phyloP scores from a whole-genome alignment of 441 rosid genomes.

The Geranium incanum region DNA sequence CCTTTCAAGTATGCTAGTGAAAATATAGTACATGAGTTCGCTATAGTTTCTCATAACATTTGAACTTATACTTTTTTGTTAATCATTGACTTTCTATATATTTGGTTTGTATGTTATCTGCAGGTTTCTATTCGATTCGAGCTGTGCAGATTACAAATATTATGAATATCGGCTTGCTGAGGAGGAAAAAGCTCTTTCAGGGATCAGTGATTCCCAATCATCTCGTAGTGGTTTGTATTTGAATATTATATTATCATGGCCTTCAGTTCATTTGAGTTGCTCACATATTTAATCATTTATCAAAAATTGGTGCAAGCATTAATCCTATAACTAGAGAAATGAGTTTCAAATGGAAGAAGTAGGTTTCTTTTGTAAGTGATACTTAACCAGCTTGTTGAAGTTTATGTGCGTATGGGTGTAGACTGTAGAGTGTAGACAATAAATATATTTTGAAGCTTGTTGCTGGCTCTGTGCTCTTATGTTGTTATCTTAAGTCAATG shows the following conservation, averaged over 20 bases:
- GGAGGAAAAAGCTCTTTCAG: conserved; percentile 63
- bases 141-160: conserved; percentile 73
- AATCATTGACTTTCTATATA: conserved; percentile 12
- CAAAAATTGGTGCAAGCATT: background rate
- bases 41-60: background rate
- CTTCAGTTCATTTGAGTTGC: background rate
- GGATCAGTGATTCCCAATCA: conserved; percentile 37
- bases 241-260: background rate
- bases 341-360: background rate
- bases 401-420: background rate
- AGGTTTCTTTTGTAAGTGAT: background rate
- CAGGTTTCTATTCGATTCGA: conserved; percentile 80
- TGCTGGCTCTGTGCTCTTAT: background rate
- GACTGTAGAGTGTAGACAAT: background rate
- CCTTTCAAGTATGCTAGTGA: conserved; percentile 65
- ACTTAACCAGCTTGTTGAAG: background rate
- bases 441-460: background rate
- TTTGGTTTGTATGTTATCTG: conserved; percentile 17
- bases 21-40: conserved; percentile 7
- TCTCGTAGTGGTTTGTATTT: conserved; percentile 42
- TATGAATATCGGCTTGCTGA: conserved; percentile 64
- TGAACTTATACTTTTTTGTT: background rate
- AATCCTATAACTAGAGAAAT: background rate
- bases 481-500: background rate
- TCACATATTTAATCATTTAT: background rate